Evolutionary conservation across 1,139 yeast genomes (phyloP).

Genomic region (Oligophagozyma castellii): DNA sequence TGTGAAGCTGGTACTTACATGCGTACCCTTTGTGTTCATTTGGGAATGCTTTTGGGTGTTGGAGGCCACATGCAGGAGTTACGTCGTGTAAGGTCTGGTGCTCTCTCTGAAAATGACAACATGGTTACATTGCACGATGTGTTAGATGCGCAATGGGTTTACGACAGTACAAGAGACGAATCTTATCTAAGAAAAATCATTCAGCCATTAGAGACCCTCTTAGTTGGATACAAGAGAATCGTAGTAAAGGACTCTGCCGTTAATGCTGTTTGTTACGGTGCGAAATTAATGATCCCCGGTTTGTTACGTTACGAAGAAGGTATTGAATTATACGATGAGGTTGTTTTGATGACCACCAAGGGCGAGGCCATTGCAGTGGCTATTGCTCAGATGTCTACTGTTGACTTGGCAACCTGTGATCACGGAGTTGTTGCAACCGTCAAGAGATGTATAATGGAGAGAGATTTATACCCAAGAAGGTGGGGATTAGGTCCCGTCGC

Average conservation of each 20-base stretch:
- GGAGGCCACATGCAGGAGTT: slow-evolving; percentile 99
- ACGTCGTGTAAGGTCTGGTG: slow-evolving; percentile 98
- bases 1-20: slow-evolving; percentile 99
- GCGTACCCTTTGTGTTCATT: slow-evolving; percentile 97
- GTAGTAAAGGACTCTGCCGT: slow-evolving; percentile 98
- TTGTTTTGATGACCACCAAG: slow-evolving; percentile 94
- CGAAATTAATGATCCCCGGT: slow-evolving; percentile 98
- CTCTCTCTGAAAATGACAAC: slow-evolving; percentile 78
- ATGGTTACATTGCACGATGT: slow-evolving; percentile 95
- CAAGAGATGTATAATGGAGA: slow-evolving; percentile 98
- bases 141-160: slow-evolving; percentile 94
- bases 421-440: slow-evolving; percentile 98
- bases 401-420: slow-evolving; percentile 90
- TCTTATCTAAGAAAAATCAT: slow-evolving; percentile 86
- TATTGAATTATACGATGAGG: slow-evolving; percentile 93
- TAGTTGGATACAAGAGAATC: slow-evolving; percentile 90
- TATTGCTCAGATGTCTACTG: slow-evolving; percentile 97
- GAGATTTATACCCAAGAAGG: slow-evolving; percentile 98
- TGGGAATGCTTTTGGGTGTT: slow-evolving; percentile 95
- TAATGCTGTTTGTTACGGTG: slow-evolving; percentile 97
- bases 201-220: slow-evolving; percentile 86
- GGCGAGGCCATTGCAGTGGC: slow-evolving; percentile 99
- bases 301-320: slow-evolving; percentile 95
- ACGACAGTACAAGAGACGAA: slow-evolving; percentile 95
- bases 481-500: slow-evolving; percentile 99